phyloP scores from a whole-genome alignment of 495 filamentous ascomycete genomes.

The Penicillium malachiteum region DNA sequence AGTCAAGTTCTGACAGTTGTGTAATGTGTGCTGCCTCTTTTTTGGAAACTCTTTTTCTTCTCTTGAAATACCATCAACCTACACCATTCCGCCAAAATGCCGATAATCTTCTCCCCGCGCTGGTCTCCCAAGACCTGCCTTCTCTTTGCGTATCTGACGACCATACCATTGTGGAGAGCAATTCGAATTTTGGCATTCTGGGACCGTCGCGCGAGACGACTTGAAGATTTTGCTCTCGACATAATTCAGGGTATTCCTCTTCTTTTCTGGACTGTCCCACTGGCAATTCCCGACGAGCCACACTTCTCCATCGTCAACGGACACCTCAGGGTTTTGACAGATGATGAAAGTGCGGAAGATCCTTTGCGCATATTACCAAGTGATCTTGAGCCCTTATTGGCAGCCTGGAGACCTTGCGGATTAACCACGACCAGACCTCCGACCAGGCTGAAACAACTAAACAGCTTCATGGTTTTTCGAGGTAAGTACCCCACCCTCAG shows the following conservation, averaged over 20 bases:
- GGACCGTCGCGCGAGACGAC: not conserved
- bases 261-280: not conserved
- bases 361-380: not conserved
- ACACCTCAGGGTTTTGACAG: no score
- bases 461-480: constrained; percentile 50
- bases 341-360: no score
- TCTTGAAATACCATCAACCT: no score
- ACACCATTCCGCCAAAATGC: no score
- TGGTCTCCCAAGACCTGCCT: no score
- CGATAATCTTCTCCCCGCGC: no score
- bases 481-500: constrained; percentile 30
- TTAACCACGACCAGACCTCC: not conserved
- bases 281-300: not conserved
- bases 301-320: not conserved
- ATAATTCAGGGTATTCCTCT: not conserved
- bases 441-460: constrained; percentile 30
- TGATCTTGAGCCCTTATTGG: not conserved
- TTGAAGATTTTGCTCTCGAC: not conserved
- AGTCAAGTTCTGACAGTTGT: not conserved
- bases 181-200: not conserved
- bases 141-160: not conserved
- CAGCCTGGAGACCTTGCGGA: not conserved
- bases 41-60: no score
- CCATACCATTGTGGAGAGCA: not conserved
- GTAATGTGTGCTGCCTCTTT: not conserved